Percentiles rank a stretch among this genome's conserved stretches.
phyloP scores from a whole-genome alignment of 1,139 yeast genomes.

The Candida frijolesensis region DNA sequence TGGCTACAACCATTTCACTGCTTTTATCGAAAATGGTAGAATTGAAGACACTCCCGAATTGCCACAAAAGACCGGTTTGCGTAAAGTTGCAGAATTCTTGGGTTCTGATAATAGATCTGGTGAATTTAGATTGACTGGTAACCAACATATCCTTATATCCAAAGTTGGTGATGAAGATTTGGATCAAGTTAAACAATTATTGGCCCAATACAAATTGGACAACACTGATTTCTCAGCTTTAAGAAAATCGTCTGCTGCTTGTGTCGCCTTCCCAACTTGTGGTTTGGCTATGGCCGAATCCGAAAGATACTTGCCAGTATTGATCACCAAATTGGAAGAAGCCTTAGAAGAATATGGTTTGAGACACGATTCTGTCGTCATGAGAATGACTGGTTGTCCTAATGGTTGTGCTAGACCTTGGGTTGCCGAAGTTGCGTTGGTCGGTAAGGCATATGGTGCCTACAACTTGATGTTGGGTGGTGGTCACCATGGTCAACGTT shows the following conservation, averaged over 20 bases:
- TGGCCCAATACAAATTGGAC: slow-evolving; percentile 79
- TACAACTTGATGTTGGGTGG: slow-evolving; percentile 96
- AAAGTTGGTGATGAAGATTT: slow-evolving; percentile 72
- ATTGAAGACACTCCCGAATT: slow-evolving; percentile 89
- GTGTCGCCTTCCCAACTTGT: slow-evolving; percentile 99
- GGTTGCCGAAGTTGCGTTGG: slow-evolving; percentile 94
- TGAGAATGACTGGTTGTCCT: slow-evolving; percentile 99
- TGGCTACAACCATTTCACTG: slow-evolving; percentile 87
- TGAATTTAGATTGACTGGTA: slow-evolving; percentile 92
- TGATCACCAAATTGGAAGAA: slow-evolving; percentile 78
- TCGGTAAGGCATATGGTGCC: slow-evolving; percentile 93
- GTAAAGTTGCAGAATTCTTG: slow-evolving; percentile 73
- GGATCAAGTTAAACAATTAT: slow-evolving; percentile 58
- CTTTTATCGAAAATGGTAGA: slow-evolving; percentile 96
- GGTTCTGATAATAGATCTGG: slow-evolving; percentile 53
- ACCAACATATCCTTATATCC: slow-evolving; percentile 85
- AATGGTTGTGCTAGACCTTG: slow-evolving; percentile 99
- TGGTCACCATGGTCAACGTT: slow-evolving; percentile 91
- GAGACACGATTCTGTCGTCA: slow-evolving; percentile 90
- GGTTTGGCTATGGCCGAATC: slow-evolving; percentile 99
- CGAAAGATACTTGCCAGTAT: slow-evolving; percentile 88
- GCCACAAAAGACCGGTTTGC: slow-evolving; percentile 88
- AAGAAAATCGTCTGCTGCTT: slow-evolving; percentile 90
- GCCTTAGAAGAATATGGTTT: slow-evolving; percentile 90
- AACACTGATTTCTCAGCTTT: slow-evolving; percentile 82